Percentiles rank a stretch among this genome's conserved stretches.
Conservation (phyloP, 495 filamentous ascomycete species). For the Penicillium turbatum region DNA sequence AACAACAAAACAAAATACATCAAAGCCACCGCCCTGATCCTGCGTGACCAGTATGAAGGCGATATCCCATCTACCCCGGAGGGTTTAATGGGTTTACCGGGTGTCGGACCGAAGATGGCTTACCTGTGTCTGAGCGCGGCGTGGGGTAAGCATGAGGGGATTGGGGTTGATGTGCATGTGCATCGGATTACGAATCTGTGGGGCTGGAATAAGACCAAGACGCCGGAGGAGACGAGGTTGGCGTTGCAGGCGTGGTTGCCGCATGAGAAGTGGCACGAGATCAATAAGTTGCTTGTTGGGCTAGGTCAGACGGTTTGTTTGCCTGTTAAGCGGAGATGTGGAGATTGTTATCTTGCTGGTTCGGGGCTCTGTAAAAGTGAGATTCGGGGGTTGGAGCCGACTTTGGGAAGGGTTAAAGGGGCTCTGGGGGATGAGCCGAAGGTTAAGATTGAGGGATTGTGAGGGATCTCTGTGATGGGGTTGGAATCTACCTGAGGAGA, state of each 20-base stretch:
- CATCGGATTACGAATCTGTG: slow-evolving; percentile 94
- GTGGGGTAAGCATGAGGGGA: slow-evolving; percentile 58
- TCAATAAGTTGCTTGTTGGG: slow-evolving; percentile 88
- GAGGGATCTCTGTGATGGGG: slow-evolving; percentile 6
- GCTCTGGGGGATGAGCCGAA: slow-evolving; percentile 34
- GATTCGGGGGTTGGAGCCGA: slow-evolving; percentile 40
- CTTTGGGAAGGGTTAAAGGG: slow-evolving; percentile 48
- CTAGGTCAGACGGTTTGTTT: slow-evolving; percentile 85
- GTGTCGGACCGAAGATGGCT: slow-evolving; percentile 97
- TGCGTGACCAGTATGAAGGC: slow-evolving; percentile 60
- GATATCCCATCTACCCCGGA: slow-evolving; percentile 84
- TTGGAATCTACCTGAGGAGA: too few relatives aligned
- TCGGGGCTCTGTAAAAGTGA: slow-evolving; percentile 72
- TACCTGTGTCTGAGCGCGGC: slow-evolving; percentile 79
- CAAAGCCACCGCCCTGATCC: slow-evolving; percentile 67
- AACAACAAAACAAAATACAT: slow-evolving; percentile 95
- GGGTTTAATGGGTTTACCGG: slow-evolving; percentile 75
- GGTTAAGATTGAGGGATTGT: slow-evolving; percentile 37
- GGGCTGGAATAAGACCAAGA: slow-evolving; percentile 85
- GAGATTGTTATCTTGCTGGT: slow-evolving; percentile 72
- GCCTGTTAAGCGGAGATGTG: slow-evolving; percentile 74
- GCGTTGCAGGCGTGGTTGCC: slow-evolving; percentile 83
- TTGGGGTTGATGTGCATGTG: slow-evolving; percentile 65
- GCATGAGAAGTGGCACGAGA: slow-evolving; percentile 85
- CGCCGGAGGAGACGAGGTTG: slow-evolving; percentile 77